Evolutionary conservation across 441 rosid genomes (phyloP), one percentile per base, ranked within the genome.

Genomic region (Adansonia madagascariensis): DNA sequence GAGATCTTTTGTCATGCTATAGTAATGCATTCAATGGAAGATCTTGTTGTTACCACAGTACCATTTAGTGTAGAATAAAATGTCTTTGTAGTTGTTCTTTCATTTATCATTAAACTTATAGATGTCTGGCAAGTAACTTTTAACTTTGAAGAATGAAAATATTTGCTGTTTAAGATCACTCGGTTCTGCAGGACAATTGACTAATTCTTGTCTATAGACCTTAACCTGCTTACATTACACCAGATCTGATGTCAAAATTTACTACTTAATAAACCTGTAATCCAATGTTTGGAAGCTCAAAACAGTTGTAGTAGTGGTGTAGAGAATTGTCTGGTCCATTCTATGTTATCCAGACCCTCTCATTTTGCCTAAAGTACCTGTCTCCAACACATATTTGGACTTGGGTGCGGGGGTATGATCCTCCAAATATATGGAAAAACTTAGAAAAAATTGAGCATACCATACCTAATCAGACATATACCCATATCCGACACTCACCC

Each of bases 101-200:
- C 44, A 35, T 7, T 53, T 53, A 31, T 53, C 62, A 52, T 35
- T 35, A 6, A 15, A 50, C 14, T 31, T 50, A 9, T 35, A 35
- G 60, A 56, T 56, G 60, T 56, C 20, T 56, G 24, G 18, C 6
- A n/a, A 56, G 18, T 56, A 15, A 50, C 14, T 27, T 49, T 3
- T 24, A 52, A 24, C 46, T 31, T 24, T 27, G 61, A 71, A 71
- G 74, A 27, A 24, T 27, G 43, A 71, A 52, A 60, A 15, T 71
- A 35, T 71, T 71, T 15, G 12, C 60, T 7, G 5, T 15, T 27
- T 14, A 71, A 71, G 47, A 31, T 71, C 15, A 0, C 44, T 52
- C 24, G 8, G n/a, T 31, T 12, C 53, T 9, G 14, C 44, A 8
- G 9, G 22, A 15, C 4, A 27, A 53, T 31, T 1, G 5, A 27